Evolutionary conservation across 2,329 filamentous ascomycete genomes (phyloP), one percentile per base, ranked within the genome.

Genomic region (Mycocentrospora acerina): DNA sequence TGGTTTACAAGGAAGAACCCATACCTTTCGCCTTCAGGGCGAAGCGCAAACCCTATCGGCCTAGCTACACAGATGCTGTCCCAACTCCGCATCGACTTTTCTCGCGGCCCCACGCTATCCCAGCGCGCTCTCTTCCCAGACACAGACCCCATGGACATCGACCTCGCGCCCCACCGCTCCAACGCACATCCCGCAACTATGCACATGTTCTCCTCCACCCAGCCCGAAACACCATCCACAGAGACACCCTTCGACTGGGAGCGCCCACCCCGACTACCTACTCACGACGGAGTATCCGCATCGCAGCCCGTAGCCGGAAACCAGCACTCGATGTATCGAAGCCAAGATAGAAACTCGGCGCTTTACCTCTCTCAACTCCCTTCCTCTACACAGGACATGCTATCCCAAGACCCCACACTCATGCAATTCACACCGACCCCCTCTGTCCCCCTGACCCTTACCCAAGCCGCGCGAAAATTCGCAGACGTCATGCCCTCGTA

Each of bases 51-150:
- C 57, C 88, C 88, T 1, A 74, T 97, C 46, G 81, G 82, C 37
- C 76, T 98, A 31, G 93, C 93, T n/a, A 95, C 93, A 0, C 83
- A 88, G 60, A 95, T 98, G 88, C 83, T 98, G 37, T 88, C 95
- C 63, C 86, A 83, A 38, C 80, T 98, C 12, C 86, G 82, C 48
- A 95, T 98, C 63, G 88, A 96, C 67, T 90, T 97, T 61, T 83
- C 77, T 36, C 80, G 86, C 55, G 75, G 81, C 43, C 82, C 85
- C 2, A 73, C 80, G 4, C 71, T 77, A 10, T 71, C 70, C 32
- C 70, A 71, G 45, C 62, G 67, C 22, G 69, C 57, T n/a, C 19
- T 22, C 19, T 48, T 51, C 37, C 78, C 57, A 36, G 60, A 64
- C 37, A 46, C 58, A 28, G 71, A 87, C 50, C 68, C 76, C 10